These are phyloP conservation scores for Geum urbanum DNA, from an alignment of 306 rosid species.

Conservation along the genomic window DNA sequence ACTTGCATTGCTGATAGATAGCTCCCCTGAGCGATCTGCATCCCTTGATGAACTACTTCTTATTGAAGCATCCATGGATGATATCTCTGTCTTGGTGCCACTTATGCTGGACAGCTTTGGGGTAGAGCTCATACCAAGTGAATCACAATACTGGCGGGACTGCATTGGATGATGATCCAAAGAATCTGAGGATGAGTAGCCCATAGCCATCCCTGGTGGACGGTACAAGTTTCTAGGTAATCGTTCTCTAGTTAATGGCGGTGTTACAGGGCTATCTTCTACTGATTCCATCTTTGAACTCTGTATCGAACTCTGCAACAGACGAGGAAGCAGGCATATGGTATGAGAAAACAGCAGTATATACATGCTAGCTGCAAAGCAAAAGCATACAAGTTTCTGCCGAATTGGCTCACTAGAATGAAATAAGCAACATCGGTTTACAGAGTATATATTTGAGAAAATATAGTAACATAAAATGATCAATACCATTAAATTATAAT, in stretches of 20 bases:
- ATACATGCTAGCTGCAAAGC: background rate
- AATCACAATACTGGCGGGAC: constrained; percentile 49
- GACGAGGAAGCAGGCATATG: constrained; percentile 6
- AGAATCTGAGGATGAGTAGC: constrained; percentile 86
- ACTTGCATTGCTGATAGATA: constrained; percentile 93
- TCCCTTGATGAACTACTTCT: constrained; percentile 79
- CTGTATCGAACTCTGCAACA: constrained; percentile 74
- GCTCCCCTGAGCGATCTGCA: constrained; percentile 79
- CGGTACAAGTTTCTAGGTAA: constrained; percentile 52
- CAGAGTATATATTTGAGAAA: background rate
- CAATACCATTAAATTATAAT: background rate
- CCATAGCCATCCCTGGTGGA: constrained; percentile 50
- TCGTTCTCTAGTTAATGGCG: constrained; percentile 72
- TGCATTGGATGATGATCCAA: constrained; percentile 60
- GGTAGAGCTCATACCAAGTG: constrained; percentile 55
- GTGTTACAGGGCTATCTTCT: constrained; percentile 89
- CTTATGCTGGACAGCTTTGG: constrained; percentile 61
- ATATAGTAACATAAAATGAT: background rate
- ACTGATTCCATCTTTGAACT: constrained; percentile 74
- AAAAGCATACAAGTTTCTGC: background rate
- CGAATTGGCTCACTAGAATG: background rate
- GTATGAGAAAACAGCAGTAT: background rate
- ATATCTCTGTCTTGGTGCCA: constrained; percentile 57
- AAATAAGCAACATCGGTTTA: background rate
- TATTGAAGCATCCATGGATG: constrained; percentile 78